These are phyloP conservation scores for Neohortaea acidophila DNA, from an alignment of 495 filamentous ascomycete genomes.

Conservation along the genomic window DNA sequence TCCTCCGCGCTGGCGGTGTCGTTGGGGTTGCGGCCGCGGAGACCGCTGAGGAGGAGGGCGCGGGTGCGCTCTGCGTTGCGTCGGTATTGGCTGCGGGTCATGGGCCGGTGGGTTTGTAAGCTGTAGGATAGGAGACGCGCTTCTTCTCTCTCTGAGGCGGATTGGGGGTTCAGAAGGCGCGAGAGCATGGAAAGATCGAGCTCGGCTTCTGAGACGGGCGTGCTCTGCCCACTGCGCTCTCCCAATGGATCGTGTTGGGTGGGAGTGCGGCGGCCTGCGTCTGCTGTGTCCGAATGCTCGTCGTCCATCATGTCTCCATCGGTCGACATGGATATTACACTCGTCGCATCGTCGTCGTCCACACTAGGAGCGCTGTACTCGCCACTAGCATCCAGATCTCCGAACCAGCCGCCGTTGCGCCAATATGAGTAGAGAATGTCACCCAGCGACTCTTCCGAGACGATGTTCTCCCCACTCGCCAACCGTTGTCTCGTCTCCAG, in stretches of 20 bases:
- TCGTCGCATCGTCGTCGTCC: conserved; percentile 59
- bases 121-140: conserved; percentile 72
- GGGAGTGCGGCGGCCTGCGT: conserved; percentile 58
- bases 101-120: conserved; percentile 47
- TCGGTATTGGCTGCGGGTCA: conserved; percentile 68
- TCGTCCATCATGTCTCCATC: conserved; percentile 29
- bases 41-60: conserved; percentile 42
- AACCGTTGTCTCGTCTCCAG: conserved; percentile 49
- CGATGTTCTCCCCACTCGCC: conserved; percentile 13
- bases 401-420: conserved; percentile 66
- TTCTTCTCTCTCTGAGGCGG: conserved; percentile 59
- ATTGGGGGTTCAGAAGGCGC: conserved; percentile 67
- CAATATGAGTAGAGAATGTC: conserved; percentile 66
- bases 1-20: conserved; percentile 41
- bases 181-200: conserved; percentile 58
- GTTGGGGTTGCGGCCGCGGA: conserved; percentile 19
- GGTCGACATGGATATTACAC: conserved; percentile 52
- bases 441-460: conserved; percentile 48
- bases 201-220: conserved; percentile 44
- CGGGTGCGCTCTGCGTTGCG: conserved; percentile 48
- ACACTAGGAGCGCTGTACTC: conserved; percentile 41
- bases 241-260: conserved; percentile 40
- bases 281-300: conserved; percentile 29
- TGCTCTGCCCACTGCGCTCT: conserved; percentile 21
- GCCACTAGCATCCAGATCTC: conserved; percentile 58